A percentile compares a stretch with the other conserved stretches of the same genome.
phyloP scores from a whole-genome alignment of 2,329 filamentous ascomycete genomes.

The Pyrenophora teres region DNA sequence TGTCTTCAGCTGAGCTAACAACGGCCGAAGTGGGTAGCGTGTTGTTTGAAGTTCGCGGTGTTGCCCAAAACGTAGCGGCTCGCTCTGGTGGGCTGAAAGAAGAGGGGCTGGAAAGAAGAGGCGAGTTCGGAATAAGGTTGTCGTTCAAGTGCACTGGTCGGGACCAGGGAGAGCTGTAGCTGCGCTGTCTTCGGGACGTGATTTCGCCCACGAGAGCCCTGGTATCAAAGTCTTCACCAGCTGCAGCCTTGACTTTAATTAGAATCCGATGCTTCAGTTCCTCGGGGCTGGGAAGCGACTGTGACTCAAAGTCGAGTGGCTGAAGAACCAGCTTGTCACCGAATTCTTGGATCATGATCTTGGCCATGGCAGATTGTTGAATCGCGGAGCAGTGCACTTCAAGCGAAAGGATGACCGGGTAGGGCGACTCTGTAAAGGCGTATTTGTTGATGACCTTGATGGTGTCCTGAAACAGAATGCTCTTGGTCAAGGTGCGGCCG shows the following conservation, averaged over 20 bases:
- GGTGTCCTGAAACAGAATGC: constrained; percentile 87
- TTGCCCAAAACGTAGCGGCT: constrained; percentile 52
- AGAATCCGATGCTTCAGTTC: constrained; percentile 82
- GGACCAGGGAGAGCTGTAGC: constrained; percentile 77
- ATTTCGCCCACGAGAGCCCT: constrained; percentile 44
- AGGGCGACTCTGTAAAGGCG: constrained; percentile 84
- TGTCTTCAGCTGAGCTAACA: constrained; percentile 72
- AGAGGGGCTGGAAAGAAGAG: constrained; percentile 58
- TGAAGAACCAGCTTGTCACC: constrained; percentile 77
- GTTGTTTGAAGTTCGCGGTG: constrained; percentile 60
- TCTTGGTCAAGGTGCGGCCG: constrained; percentile 84
- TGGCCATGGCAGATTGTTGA: constrained; percentile 87
- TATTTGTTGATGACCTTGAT: constrained; percentile 94
- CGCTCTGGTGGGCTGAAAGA: constrained; percentile 59
- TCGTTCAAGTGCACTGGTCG: constrained; percentile 67
- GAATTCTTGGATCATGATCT: constrained; percentile 84
- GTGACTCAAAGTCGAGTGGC: constrained; percentile 70
- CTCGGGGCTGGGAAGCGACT: constrained; percentile 80
- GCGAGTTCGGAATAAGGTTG: constrained; percentile 54
- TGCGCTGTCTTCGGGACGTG: constrained; percentile 57
- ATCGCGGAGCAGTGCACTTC: constrained; percentile 88
- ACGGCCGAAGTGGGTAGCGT: constrained; percentile 60
- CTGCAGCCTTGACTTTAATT: constrained; percentile 90
- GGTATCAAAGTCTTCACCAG: constrained; percentile 50
- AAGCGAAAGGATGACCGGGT: constrained; percentile 90